These are phyloP conservation scores for Neobulgaria alba DNA, from an alignment of 2,329 filamentous ascomycete genomes.

Conservation along the genomic window DNA sequence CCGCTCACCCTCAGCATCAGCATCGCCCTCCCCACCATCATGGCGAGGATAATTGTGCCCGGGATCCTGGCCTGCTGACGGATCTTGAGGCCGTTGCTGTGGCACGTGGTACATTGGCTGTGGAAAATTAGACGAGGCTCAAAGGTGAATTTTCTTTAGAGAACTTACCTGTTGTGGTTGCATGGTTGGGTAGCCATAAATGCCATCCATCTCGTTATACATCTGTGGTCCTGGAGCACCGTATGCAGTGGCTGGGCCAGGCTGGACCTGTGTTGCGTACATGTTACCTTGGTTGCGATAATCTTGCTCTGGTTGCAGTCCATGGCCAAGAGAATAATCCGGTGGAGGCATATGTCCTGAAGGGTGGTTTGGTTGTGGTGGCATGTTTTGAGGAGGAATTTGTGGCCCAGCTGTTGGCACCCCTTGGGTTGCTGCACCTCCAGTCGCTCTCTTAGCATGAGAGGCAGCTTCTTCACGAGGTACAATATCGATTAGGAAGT, in stretches of 20 bases:
- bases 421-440: slow-evolving; percentile 35
- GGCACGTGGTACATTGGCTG: slow-evolving; percentile 35
- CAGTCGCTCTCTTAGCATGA: slow-evolving; percentile 66
- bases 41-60: slow-evolving; percentile 31
- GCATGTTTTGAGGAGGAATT: slow-evolving; percentile 45
- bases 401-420: slow-evolving; percentile 40
- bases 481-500: slow-evolving; percentile 98
- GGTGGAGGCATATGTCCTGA: slow-evolving; percentile 47
- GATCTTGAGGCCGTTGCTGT: slow-evolving; percentile 31
- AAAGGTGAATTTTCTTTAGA: no score
- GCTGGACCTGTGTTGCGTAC: slow-evolving; percentile 73
- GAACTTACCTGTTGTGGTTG: slow-evolving; percentile 70
- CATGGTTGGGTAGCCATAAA: slow-evolving; percentile 79
- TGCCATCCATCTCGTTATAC: slow-evolving; percentile 72
- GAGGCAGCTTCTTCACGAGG: slow-evolving; percentile 86
- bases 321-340: slow-evolving; percentile 54
- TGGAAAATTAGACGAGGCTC: no score
- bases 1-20: slow-evolving; percentile 37
- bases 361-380: slow-evolving; percentile 37
- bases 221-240: slow-evolving; percentile 68
- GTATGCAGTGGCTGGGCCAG: slow-evolving; percentile 53
- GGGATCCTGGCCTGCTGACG: slow-evolving; percentile 30
- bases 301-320: slow-evolving; percentile 55
- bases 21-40: slow-evolving; percentile 34
- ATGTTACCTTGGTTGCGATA: slow-evolving; percentile 74